Evolutionary conservation across 768 basidiomycete species (phyloP), one percentile per base, ranked within the genome.

Genomic region (Termitomyces sp.): DNA sequence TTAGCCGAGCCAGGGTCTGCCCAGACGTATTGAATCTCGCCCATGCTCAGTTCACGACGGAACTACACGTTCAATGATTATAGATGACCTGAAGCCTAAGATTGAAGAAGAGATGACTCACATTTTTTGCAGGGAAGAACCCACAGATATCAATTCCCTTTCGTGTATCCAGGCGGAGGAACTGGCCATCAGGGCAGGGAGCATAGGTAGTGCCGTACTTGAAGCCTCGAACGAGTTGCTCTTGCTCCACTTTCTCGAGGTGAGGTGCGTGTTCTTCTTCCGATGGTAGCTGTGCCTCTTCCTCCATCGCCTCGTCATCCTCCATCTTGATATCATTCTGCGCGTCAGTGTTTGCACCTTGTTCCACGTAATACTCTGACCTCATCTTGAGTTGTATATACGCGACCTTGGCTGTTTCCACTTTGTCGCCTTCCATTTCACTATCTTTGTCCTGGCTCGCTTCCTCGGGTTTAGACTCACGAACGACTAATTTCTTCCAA

Each of bases 151-250:
- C 92, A 48, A 98, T 88, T 0, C 96, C 96, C 65, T 86, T 88
- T 66, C 74, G 80, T 0, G 93, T 90, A n/a, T 75, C 72, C 39
- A 97, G 73, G 60, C 76, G 81, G 31, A 83, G 82, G 64, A 94
- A 96, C 54, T 87, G 85, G n/a, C 85, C 91, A 52, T 92, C 91
- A 2, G 91, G 89, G 70, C 88, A 87, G 0, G 92, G 92, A 3
- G 84, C 88, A 70, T 92, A 94, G 1, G 90, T 88, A 2, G 92
- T 81, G 20, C 95, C 95, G 65, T 97, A 96, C 72, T 90, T 90
- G 77, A 90, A 95, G 2, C 92, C 93, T 62, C 79, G 75, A 24
- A 92, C 77, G 8, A 94, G 83, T 37, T 93, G 81, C 63, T 92
- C 88, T 70, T 88, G 88, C 67, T 90, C 86, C 6, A 91, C 82